These are phyloP conservation scores for Parmelia sp. DNA, from an alignment of 495 filamentous ascomycete genomes.

Conservation along the genomic window DNA sequence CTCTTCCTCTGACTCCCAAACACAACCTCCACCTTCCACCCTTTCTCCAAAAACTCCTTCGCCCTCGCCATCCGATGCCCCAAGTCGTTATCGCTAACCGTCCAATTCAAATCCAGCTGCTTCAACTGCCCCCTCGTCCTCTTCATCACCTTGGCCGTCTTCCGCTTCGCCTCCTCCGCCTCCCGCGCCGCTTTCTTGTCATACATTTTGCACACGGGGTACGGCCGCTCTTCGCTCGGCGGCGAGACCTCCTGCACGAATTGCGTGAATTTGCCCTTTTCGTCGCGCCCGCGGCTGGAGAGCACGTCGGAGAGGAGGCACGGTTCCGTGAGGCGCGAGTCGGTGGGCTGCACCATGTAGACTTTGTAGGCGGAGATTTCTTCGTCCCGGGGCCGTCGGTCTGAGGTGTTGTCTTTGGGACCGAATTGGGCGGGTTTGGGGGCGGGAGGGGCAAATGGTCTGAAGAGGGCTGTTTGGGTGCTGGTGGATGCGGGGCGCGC, in stretches of 20 bases:
- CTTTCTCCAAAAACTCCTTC: constrained; percentile 56
- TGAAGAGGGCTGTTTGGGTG: neutral
- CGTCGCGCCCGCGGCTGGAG: constrained; percentile 39
- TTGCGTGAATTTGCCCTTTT: constrained; percentile 28
- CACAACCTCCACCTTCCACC: constrained; percentile 55
- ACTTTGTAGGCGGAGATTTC: constrained; percentile 49
- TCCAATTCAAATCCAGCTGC: constrained; percentile 80
- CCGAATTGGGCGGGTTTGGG: too few species aligned
- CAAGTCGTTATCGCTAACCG: constrained; percentile 63
- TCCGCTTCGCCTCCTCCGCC: constrained; percentile 39
- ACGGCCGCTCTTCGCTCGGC: constrained; percentile 20
- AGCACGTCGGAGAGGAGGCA: constrained; percentile 41
- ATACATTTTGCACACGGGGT: constrained; percentile 62
- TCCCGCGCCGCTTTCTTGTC: constrained; percentile 43
- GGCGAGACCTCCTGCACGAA: constrained; percentile 54
- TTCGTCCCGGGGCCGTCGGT: constrained; percentile 38
- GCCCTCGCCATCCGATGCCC: constrained; percentile 54
- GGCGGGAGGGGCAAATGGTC: too few species aligned
- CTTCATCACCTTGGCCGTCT: constrained; percentile 27
- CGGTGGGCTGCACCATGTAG: constrained; percentile 47
- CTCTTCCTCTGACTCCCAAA: constrained; percentile 45
- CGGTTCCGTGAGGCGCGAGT: constrained; percentile 41
- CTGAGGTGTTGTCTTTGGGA: neutral
- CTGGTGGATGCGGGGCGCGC: neutral
- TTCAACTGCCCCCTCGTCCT: constrained; percentile 42